Evolutionary conservation across 2,329 filamentous ascomycete species (phyloP).

Genomic region (Botrytis sinoallii): DNA sequence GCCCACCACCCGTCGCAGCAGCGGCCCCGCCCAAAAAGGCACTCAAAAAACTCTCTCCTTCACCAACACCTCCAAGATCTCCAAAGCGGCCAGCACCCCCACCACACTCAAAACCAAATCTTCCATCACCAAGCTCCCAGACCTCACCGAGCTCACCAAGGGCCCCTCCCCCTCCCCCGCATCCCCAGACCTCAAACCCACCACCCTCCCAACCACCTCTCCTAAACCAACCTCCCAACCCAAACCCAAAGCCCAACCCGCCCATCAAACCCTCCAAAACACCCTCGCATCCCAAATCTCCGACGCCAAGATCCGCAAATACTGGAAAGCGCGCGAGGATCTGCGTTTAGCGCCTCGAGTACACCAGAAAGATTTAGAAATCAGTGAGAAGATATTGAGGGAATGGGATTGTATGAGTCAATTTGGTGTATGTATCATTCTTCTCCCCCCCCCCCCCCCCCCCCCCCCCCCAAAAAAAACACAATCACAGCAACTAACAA

Average conservation of each 20-base stretch:
- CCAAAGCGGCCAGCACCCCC: conserved; percentile 47
- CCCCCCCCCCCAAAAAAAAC: background rate
- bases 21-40: conserved; percentile 40
- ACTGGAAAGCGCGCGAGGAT: conserved; percentile 73
- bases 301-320: conserved; percentile 67
- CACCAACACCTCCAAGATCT: conserved; percentile 53
- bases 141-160: background rate
- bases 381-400: conserved; percentile 81
- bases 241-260: conserved; percentile 30
- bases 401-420: conserved; percentile 91
- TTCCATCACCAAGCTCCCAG: background rate
- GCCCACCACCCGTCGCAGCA: conserved; percentile 41
- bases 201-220: background rate
- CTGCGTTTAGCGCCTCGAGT: conserved; percentile 66
- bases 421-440: conserved; percentile 71
- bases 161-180: conserved; percentile 23
- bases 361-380: conserved; percentile 69
- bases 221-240: background rate
- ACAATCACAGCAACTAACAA: background rate
- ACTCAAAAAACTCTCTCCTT: conserved; percentile 61
- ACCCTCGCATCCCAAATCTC: conserved; percentile 62
- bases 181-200: background rate
- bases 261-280: conserved; percentile 46
- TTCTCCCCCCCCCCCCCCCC: background rate
- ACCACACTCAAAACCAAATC: conserved; percentile 18